Evolutionary conservation across 352 stramenopile species (phyloP), one percentile per base, ranked within the genome.

Genomic region (Plasmopara viticola): DNA sequence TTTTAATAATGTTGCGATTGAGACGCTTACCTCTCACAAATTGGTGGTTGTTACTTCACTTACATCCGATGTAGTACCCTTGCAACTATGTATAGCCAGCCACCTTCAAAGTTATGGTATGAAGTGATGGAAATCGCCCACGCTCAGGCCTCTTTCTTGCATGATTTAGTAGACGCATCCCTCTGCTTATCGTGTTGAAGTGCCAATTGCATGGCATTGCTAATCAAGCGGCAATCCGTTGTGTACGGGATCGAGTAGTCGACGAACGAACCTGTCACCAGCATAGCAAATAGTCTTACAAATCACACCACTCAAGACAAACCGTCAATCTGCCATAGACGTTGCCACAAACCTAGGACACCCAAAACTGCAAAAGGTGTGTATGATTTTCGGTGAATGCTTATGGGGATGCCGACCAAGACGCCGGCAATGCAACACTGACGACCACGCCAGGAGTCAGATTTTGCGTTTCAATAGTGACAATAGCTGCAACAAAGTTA

Each of bases 241-340:
- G 79, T 90, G 68, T 92, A 92, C 46, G 81, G 81, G 39, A 87
- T 70, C 54, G 81, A 90, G 59, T 92, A 92, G 62, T 92, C 81
- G 42, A 92, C 71, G 39, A 92, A 92, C 15, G 81, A 92, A 10
- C 81, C 81, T 91, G 44, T 34, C 48, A 15, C 28, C 7, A 35
- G 13, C 30, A 47, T 9, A 44, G 34, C 25, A 59, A 43, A 5
- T 41, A 56, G 14, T 15, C 7, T 41, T 44, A 9, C 8, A 42
- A 17, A 10, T 49, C 15, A 50, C 18, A 39, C 31, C 13, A 44
- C 9, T 25, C 33, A 20, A 6, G 48, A 44, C 25, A 15, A 14
- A 6, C 12, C 33, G 17, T 17, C 6, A 25, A 37, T 33, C 39
- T 18, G 10, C 1, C 3, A 49, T 69, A 40, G 40, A 89, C 81